Evolutionary conservation across 768 basidiomycete species (phyloP).

Genomic region (Termitomyces sp.): DNA sequence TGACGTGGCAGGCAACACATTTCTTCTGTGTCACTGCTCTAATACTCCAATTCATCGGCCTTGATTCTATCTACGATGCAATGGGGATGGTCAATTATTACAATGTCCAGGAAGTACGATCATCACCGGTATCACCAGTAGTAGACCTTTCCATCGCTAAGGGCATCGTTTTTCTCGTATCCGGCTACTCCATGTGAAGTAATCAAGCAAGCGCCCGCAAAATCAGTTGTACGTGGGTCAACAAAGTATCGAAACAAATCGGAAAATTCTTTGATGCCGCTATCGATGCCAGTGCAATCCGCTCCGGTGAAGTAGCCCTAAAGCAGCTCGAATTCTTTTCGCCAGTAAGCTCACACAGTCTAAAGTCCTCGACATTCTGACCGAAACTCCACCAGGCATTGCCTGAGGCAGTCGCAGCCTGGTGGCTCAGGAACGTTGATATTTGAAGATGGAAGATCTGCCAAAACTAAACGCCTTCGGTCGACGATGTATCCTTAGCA

Average conservation of each 20-base stretch:
- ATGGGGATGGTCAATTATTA: not conserved
- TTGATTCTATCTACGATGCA: not conserved
- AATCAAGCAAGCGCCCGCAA: not conserved
- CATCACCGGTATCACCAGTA: too few species aligned
- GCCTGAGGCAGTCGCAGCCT: not conserved
- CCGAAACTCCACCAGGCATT: not conserved
- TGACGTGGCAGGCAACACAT: not conserved
- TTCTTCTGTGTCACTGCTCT: not conserved
- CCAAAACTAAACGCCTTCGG: not conserved
- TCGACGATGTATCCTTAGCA: not conserved
- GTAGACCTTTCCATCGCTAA: not conserved
- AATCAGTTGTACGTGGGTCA: not conserved
- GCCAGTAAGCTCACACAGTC: not conserved
- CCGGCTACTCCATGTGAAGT: not conserved
- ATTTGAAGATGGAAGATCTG: not conserved
- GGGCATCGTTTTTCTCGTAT: too few species aligned
- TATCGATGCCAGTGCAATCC: not conserved
- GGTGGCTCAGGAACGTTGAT: slow-evolving; percentile 7
- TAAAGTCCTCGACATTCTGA: not conserved
- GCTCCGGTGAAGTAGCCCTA: not conserved
- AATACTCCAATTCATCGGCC: too few species aligned
- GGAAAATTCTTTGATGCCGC: not conserved
- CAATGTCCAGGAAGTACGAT: not conserved
- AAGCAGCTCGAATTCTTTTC: too few species aligned
- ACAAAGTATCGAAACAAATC: not conserved